phyloP scores from a whole-genome alignment of 139 green algal genomes.

The Pleodorina starrii region DNA sequence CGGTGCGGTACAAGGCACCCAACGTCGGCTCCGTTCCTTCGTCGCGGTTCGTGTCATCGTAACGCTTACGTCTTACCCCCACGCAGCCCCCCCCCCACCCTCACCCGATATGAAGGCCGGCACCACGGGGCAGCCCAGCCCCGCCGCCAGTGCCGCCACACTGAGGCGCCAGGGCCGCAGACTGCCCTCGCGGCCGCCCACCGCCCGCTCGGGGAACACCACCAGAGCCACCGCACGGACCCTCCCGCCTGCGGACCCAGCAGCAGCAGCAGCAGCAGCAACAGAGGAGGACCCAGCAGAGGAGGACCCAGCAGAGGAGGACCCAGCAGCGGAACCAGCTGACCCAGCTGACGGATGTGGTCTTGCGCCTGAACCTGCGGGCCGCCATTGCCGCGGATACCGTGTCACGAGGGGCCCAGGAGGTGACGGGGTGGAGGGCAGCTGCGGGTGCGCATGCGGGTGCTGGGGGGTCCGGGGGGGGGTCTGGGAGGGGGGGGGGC shows the following conservation, averaged over 20 bases:
- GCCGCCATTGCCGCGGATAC: too few species aligned
- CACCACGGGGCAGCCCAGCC: background rate
- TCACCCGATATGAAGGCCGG: background rate
- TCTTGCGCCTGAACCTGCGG: background rate
- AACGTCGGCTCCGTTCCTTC: background rate
- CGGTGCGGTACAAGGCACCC: background rate
- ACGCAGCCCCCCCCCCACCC: background rate
- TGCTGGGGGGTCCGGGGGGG: too few species aligned
- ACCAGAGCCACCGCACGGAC: background rate
- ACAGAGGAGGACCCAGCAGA: background rate
- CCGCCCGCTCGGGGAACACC: slow-evolving; percentile 18
- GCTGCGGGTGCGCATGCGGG: too few species aligned
- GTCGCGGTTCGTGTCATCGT: background rate
- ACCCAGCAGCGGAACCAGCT: background rate
- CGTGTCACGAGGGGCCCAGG: too few species aligned
- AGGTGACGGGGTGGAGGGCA: too few species aligned
- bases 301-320: background rate
- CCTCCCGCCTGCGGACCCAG: background rate
- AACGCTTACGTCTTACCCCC: background rate
- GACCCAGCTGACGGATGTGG: background rate
- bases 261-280: background rate
- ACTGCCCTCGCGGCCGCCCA: slow-evolving; percentile 21
- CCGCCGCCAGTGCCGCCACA: background rate
- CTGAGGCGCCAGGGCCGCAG: slow-evolving; percentile 26
- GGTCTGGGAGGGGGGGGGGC: too few species aligned